phyloP scores from a whole-genome alignment of 1,139 yeast genomes.

The Suhomyces panamericanus region DNA sequence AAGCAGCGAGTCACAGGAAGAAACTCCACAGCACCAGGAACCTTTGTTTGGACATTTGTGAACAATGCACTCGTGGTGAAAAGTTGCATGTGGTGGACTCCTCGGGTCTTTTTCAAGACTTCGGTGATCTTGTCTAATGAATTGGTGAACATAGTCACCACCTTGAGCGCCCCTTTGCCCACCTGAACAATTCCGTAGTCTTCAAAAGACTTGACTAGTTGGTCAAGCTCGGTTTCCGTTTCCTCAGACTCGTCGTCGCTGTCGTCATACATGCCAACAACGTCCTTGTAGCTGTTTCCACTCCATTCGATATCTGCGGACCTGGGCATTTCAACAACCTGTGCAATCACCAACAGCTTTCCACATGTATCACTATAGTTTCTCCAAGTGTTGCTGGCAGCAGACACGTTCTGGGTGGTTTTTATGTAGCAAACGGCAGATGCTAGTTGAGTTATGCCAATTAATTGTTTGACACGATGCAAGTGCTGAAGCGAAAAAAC shows the following conservation, averaged over 20 bases:
- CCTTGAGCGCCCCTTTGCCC: slow-evolving; percentile 6
- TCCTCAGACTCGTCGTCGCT: slow-evolving; percentile 35
- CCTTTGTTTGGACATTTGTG: neutral
- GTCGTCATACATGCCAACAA: slow-evolving; percentile 41
- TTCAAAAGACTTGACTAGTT: slow-evolving; percentile 2
- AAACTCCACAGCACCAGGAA: slow-evolving; percentile 18
- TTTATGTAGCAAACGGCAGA: slow-evolving; percentile 59
- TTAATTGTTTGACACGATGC: slow-evolving; percentile 58
- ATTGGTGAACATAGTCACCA: slow-evolving; percentile 22
- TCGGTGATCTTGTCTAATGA: slow-evolving; percentile 14
- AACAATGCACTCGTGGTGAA: slow-evolving; percentile 9
- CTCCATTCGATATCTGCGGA: slow-evolving; percentile 80
- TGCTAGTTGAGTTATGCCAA: slow-evolving; percentile 45
- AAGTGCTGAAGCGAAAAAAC: slow-evolving; percentile 74
- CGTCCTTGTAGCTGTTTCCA: slow-evolving; percentile 50
- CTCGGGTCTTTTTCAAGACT: slow-evolving; percentile 2
- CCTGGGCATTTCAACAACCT: slow-evolving; percentile 65
- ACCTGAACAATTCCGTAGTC: slow-evolving; percentile 4
- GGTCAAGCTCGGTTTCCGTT: neutral
- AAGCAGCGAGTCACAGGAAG: slow-evolving; percentile 29
- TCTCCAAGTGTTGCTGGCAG: slow-evolving; percentile 39
- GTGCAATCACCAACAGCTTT: slow-evolving; percentile 49
- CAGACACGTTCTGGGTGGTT: slow-evolving; percentile 27
- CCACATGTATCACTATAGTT: slow-evolving; percentile 25
- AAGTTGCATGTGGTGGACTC: slow-evolving; percentile 14